Evolutionary conservation across 2,329 filamentous ascomycete species (phyloP).

Genomic region (Biscogniauxia sp.): DNA sequence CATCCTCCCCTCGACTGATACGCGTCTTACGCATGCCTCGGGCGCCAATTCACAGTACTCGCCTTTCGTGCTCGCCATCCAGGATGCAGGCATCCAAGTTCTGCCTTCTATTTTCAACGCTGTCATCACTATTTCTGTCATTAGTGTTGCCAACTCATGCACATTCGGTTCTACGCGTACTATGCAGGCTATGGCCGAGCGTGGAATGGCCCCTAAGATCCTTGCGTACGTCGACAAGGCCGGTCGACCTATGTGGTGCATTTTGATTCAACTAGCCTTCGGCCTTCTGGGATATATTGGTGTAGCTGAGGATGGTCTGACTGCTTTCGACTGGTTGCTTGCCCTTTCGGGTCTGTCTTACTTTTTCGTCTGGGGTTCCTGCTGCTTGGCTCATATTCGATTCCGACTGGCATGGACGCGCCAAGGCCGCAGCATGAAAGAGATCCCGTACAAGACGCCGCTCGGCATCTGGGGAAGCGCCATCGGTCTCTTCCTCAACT

Average conservation of each 20-base stretch:
- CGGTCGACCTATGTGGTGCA: conserved; percentile 57
- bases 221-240: conserved; percentile 60
- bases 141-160: conserved; percentile 51
- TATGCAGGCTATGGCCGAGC: conserved; percentile 48
- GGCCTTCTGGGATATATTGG: conserved; percentile 60
- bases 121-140: conserved; percentile 50
- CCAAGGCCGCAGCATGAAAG: conserved; percentile 51
- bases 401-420: conserved; percentile 61
- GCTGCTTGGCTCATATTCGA: conserved; percentile 63
- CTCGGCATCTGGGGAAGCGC: conserved; percentile 66
- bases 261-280: conserved; percentile 52
- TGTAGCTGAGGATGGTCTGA: conserved; percentile 39
- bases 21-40: conserved; percentile 37
- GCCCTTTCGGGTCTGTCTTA: conserved; percentile 70
- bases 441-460: conserved; percentile 47
- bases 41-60: conserved; percentile 44
- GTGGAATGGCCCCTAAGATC: conserved; percentile 52
- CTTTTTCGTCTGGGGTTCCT: conserved; percentile 74
- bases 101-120: conserved; percentile 54
- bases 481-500: conserved; percentile 65
- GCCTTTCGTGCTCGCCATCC: conserved; percentile 51
- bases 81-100: conserved; percentile 48
- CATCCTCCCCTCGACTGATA: conserved; percentile 44
- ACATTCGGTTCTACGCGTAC: conserved; percentile 51
- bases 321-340: conserved; percentile 64